These are phyloP conservation scores for Blumeriella jaapii DNA, from an alignment of 2,329 filamentous ascomycete species.

Conservation along the genomic window DNA sequence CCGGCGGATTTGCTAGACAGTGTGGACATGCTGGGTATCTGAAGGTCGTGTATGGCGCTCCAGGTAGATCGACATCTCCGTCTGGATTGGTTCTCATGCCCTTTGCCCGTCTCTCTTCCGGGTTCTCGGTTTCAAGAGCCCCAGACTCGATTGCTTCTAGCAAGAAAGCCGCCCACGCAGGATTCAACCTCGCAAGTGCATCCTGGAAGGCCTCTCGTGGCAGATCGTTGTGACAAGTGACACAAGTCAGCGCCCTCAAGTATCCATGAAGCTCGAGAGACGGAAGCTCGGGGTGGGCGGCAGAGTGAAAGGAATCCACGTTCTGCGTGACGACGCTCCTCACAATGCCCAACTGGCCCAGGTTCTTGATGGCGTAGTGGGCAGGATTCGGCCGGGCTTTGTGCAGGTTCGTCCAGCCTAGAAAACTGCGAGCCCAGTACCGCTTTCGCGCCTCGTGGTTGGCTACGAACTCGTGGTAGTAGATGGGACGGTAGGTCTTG, in stretches of 20 bases:
- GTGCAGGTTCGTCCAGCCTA: slow-evolving; percentile 79
- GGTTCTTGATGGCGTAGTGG: slow-evolving; percentile 64
- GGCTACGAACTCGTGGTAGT: slow-evolving; percentile 77
- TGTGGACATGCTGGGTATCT: slow-evolving; percentile 80
- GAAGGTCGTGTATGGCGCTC: slow-evolving; percentile 80
- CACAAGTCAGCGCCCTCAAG: slow-evolving; percentile 69
- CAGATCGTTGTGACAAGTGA: slow-evolving; percentile 63
- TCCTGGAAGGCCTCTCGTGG: slow-evolving; percentile 64
- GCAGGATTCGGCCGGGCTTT: slow-evolving; percentile 69
- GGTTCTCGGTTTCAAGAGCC: slow-evolving; percentile 67
- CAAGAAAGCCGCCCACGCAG: slow-evolving; percentile 72
- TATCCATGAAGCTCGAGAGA: slow-evolving; percentile 89
- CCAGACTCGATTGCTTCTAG: slow-evolving; percentile 59
- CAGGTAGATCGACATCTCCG: slow-evolving; percentile 83
- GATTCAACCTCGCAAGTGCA: slow-evolving; percentile 68
- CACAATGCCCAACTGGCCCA: slow-evolving; percentile 63
- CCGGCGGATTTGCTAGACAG: slow-evolving; percentile 56
- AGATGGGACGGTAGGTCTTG: slow-evolving; percentile 81
- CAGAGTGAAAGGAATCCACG: slow-evolving; percentile 84
- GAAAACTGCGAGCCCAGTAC: slow-evolving; percentile 91
- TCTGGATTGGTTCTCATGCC: slow-evolving; percentile 84
- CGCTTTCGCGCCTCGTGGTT: slow-evolving; percentile 78
- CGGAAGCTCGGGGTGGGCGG: slow-evolving; percentile 60
- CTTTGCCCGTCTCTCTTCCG: slow-evolving; percentile 50
- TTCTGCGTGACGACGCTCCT: slow-evolving; percentile 84